Evolutionary conservation across 768 basidiomycete genomes (phyloP).

Genomic region (Pholiota conissans): DNA sequence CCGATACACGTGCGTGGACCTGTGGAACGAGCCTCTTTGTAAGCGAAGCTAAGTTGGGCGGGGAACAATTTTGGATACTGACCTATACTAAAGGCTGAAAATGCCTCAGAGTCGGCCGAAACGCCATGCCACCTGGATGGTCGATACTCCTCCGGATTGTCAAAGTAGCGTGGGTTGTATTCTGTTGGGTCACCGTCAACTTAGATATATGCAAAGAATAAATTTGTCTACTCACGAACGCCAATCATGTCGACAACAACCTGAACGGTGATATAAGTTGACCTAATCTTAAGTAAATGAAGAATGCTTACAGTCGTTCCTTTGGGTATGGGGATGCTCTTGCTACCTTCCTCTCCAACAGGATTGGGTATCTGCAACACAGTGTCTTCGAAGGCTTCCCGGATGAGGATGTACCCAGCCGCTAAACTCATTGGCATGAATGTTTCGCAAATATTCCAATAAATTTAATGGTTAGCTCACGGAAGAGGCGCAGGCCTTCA

Average conservation of each 20-base stretch:
- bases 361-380: conserved; percentile 41
- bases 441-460: not conserved
- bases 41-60: not conserved
- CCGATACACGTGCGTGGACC: conserved; percentile 58
- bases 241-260: conserved; percentile 51
- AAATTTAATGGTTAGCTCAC: conserved; percentile 24
- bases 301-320: conserved; percentile 31
- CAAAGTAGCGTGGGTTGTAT: conserved; percentile 50
- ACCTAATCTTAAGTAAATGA: not conserved
- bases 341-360: conserved; percentile 36
- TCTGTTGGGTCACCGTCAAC: too few species aligned
- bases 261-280: not conserved
- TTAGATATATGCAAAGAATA: too few species aligned
- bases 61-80: not conserved
- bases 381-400: conserved; percentile 44
- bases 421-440: conserved; percentile 29
- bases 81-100: conserved; percentile 51
- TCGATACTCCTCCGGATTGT: conserved; percentile 45
- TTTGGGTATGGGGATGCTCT: conserved; percentile 36
- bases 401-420: conserved; percentile 39
- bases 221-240: conserved; percentile 39
- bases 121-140: conserved; percentile 53
- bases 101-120: conserved; percentile 39
- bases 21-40: conserved; percentile 6
- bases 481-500: conserved; percentile 40